A percentile compares a stretch with the other conserved stretches of the same genome.
phyloP scores from a whole-genome alignment of 1,284 basidiomycete genomes.

The Rhodotorula sp. region DNA sequence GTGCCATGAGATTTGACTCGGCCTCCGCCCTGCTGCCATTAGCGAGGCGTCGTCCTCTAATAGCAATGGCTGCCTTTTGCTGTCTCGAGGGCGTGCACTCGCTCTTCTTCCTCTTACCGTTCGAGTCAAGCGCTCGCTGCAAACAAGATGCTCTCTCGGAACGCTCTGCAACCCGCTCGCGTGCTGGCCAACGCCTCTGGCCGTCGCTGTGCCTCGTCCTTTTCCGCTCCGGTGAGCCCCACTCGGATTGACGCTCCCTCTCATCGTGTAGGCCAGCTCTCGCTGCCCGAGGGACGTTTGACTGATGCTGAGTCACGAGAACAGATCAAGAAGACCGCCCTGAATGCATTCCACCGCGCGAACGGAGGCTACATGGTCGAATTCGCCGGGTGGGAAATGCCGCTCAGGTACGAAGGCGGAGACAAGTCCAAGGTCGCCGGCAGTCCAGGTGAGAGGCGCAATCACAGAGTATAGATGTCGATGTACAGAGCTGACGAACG shows the following conservation, averaged over 20 bases:
- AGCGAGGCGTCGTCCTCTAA: neutral
- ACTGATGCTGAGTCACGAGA: neutral
- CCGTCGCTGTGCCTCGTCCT: conserved; percentile 6
- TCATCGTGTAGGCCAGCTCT: neutral
- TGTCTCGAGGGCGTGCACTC: neutral
- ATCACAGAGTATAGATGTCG: neutral
- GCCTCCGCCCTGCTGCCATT: neutral
- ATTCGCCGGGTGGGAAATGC: conserved; percentile 96
- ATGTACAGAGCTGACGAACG: conserved; percentile 2
- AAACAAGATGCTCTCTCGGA: neutral
- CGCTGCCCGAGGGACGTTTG: neutral
- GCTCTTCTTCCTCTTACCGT: neutral
- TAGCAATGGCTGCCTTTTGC: neutral
- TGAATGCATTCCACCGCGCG: conserved; percentile 84
- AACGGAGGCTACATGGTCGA: conserved; percentile 88
- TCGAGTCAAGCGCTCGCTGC: neutral
- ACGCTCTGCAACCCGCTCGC: neutral
- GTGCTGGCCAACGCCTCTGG: neutral
- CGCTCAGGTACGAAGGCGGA: conserved; percentile 70
- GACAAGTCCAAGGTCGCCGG: conserved; percentile 51
- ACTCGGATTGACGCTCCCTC: neutral
- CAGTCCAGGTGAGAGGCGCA: conserved; percentile 65
- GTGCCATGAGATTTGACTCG: neutral
- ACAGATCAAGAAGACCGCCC: conserved; percentile 58
- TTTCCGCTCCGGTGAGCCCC: conserved; percentile 4